Conservation (phyloP, 2,329 filamentous ascomycete genomes). For the Tolypocladium amazonense region DNA sequence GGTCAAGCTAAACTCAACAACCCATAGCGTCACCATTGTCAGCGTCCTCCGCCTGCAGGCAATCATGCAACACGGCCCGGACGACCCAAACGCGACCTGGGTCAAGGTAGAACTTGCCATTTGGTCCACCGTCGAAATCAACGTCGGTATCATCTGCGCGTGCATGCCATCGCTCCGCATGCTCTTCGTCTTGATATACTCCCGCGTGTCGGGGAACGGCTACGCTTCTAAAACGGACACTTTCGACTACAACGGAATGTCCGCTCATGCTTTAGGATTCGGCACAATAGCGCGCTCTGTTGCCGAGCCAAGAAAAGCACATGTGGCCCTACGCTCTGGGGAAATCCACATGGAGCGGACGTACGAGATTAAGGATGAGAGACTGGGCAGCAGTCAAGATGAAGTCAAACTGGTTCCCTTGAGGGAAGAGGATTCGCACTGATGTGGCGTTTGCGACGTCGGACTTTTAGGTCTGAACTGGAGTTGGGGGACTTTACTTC, state of each 20-base stretch:
- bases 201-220: not conserved
- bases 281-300: not conserved
- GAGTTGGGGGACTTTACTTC: not conserved
- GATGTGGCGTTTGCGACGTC: not conserved
- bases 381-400: not conserved
- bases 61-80: not conserved
- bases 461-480: not conserved
- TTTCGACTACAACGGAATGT: not conserved
- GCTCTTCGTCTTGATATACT: not conserved
- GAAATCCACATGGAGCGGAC: not conserved
- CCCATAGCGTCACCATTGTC: not conserved
- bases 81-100: not conserved
- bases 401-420: not conserved
- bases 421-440: not conserved
- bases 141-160: not conserved
- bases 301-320: not conserved
- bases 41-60: not conserved
- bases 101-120: not conserved
- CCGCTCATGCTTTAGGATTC: not conserved
- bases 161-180: not conserved
- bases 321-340: not conserved
- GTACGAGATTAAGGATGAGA: not conserved
- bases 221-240: not conserved
- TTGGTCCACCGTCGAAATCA: not conserved
- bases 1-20: not conserved